Conservation (phyloP, 345 rosid genomes). For the Salix udensis region DNA sequence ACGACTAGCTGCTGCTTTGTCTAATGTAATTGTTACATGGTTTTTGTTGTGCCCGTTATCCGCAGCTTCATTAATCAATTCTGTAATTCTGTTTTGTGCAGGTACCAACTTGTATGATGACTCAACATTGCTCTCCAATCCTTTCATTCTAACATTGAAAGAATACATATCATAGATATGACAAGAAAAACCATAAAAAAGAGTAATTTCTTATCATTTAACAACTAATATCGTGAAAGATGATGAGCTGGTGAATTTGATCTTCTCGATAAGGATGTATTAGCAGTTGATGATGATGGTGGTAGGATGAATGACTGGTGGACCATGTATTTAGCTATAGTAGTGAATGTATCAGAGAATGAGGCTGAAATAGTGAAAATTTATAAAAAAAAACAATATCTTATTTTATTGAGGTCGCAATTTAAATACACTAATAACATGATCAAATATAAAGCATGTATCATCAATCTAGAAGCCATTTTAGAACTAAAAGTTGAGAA, state of each 20-base stretch:
- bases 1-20: no score
- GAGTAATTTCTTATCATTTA: not conserved
- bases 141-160: no score
- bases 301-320: no score
- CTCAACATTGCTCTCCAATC: no score
- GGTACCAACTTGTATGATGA: no score
- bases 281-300: no score
- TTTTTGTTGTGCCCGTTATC: no score
- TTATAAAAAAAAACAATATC: not conserved
- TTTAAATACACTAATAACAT: not conserved
- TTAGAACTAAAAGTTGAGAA: no score
- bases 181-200: not conserved
- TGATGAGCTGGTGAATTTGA: not conserved
- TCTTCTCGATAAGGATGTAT: no score
- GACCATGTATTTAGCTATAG: not conserved
- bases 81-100: no score
- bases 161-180: not conserved
- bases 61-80: no score
- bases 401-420: not conserved
- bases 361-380: not conserved
- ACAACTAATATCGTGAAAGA: fast-evolving
- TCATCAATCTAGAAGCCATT: not conserved
- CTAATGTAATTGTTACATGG: no score
- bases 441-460: not conserved
- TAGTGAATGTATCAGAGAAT: not conserved